phyloP scores from a whole-genome alignment of 345 rosid species.

The Chamaenerion angustifolium region DNA sequence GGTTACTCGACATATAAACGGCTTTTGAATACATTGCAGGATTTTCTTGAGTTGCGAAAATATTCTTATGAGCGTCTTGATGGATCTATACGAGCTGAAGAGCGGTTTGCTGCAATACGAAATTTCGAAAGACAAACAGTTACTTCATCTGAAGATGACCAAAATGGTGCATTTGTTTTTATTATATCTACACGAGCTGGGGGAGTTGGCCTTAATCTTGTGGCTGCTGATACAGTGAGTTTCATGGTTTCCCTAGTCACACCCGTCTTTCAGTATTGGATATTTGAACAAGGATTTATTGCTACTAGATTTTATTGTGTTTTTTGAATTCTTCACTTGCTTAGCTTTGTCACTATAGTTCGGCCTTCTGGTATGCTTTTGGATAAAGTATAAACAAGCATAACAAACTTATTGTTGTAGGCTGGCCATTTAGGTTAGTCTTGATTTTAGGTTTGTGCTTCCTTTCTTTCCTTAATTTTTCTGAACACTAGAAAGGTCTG shows the following conservation, averaged over 20 bases:
- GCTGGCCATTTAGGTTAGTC: too few relatives aligned
- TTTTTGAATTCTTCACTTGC: too few relatives aligned
- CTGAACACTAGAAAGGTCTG: too few relatives aligned
- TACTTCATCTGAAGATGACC: slow-evolving; percentile 20
- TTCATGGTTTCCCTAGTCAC: not conserved
- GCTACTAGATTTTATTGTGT: too few relatives aligned
- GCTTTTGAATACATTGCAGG: slow-evolving; percentile 25
- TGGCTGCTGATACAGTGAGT: slow-evolving; percentile 85
- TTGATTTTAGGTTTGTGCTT: too few relatives aligned
- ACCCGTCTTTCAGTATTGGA: not conserved
- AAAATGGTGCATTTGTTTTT: slow-evolving; percentile 56
- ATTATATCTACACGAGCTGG: slow-evolving; percentile 95
- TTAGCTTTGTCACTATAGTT: too few relatives aligned
- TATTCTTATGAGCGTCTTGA: slow-evolving; percentile 93
- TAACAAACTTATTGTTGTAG: too few relatives aligned
- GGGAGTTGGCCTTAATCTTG: slow-evolving; percentile 90
- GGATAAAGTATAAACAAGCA: too few relatives aligned
- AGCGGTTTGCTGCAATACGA: slow-evolving; percentile 84
- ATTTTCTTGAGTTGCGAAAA: slow-evolving; percentile 65
- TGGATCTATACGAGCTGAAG: slow-evolving; percentile 91
- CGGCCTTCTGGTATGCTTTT: too few relatives aligned
- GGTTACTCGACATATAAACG: not conserved
- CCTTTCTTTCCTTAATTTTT: too few relatives aligned
- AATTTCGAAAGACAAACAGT: slow-evolving; percentile 40
- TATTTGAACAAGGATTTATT: too few relatives aligned